A percentile compares a stretch with the other conserved stretches of the same genome.
Conservation (phyloP, 768 basidiomycete genomes). For the Boletellus ananas region DNA sequence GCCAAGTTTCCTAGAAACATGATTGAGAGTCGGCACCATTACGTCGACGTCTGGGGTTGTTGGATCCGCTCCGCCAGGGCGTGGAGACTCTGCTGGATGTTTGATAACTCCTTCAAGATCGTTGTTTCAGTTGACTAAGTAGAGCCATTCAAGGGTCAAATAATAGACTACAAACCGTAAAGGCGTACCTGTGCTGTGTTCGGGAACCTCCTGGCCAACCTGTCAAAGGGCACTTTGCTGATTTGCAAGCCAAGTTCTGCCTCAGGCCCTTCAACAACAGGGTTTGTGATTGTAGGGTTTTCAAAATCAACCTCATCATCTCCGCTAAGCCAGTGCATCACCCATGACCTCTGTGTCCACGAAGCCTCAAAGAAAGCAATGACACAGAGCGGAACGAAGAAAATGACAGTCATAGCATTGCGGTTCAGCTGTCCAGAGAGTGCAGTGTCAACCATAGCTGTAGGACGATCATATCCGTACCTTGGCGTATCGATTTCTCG, state of each 20-base stretch:
- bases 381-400: constrained; percentile 70
- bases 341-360: constrained; percentile 54
- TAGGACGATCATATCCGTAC: constrained; percentile 28
- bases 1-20: neutral
- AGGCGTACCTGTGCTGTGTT: constrained; percentile 62
- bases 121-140: constrained; percentile 65
- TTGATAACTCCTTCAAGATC: constrained; percentile 60
- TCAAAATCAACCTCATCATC: constrained; percentile 59
- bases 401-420: constrained; percentile 71
- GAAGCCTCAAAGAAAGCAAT: constrained; percentile 76
- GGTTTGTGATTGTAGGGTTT: constrained; percentile 52
- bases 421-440: constrained; percentile 62
- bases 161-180: neutral
- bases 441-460: constrained; percentile 3
- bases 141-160: constrained; percentile 2
- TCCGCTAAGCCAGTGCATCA: constrained; percentile 62
- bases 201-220: constrained; percentile 69
- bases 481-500: constrained; percentile 53
- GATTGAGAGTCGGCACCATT: neutral
- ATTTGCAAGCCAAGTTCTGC: constrained; percentile 57
- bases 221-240: constrained; percentile 64
- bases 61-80: constrained; percentile 36
- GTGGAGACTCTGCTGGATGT: constrained; percentile 44
- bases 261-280: constrained; percentile 53
- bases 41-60: constrained; percentile 19